A percentile compares a stretch with the other conserved stretches of the same genome.
These are phyloP conservation scores for Dipodascus geniculatus DNA, from an alignment of 805 yeast species.

Conservation along the genomic window DNA sequence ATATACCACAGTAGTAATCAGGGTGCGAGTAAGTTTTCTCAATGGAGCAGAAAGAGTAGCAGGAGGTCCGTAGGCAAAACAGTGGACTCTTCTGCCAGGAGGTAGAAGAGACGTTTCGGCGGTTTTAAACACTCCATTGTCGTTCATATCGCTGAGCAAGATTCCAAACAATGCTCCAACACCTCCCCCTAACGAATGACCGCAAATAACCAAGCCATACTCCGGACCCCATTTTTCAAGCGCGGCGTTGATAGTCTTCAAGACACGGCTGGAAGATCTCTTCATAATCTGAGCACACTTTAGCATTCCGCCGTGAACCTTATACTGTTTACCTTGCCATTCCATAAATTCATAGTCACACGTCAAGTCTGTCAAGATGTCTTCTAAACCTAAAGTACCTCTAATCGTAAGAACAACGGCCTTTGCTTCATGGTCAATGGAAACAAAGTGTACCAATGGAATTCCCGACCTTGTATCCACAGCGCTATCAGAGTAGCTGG, in stretches of 20 bases:
- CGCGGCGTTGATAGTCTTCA: conserved; percentile 19
- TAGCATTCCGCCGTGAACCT: conserved; percentile 25
- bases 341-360: conserved; percentile 22
- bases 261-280: conserved; percentile 16
- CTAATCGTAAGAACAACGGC: conserved; percentile 24
- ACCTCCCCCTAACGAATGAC: conserved; percentile 27
- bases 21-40: conserved; percentile 16
- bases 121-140: conserved; percentile 15
- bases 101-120: conserved; percentile 15
- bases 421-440: conserved; percentile 22
- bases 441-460: conserved; percentile 23
- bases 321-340: conserved; percentile 20
- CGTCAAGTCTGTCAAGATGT: conserved; percentile 23
- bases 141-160: conserved; percentile 15
- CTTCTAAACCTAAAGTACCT: conserved; percentile 25
- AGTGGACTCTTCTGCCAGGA: conserved; percentile 20
- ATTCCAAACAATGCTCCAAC: conserved; percentile 23
- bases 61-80: conserved; percentile 26
- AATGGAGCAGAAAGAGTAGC: conserved; percentile 20
- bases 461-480: conserved; percentile 19
- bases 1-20: conserved; percentile 23
- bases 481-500: conserved; percentile 20
- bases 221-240: conserved; percentile 19
- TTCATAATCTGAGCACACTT: conserved; percentile 19
- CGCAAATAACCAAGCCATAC: conserved; percentile 24